Evolutionary conservation across 768 basidiomycete genomes (phyloP).

Genomic region (Tricholoma sp.): DNA sequence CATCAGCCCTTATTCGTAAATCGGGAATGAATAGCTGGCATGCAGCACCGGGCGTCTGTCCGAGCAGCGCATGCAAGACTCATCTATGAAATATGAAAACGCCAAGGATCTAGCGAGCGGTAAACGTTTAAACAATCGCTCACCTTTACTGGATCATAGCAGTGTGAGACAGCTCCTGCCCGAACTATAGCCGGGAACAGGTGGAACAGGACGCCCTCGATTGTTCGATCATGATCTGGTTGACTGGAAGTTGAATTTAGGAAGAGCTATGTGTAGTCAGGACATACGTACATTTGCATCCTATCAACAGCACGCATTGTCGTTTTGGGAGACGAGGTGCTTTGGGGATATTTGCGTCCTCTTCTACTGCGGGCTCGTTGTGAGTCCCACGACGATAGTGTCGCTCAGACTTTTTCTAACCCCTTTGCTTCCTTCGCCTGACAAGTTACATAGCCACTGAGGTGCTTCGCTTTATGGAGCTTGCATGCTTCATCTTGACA

Average conservation of each 20-base stretch:
- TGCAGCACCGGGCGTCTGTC: no score
- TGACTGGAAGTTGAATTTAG: conserved; percentile 43
- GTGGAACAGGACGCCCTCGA: conserved; percentile 88
- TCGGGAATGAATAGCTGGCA: no score
- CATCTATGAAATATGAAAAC: conserved; percentile 47
- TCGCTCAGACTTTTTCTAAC: conserved; percentile 32
- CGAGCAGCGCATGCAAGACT: conserved; percentile 83
- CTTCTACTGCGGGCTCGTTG: conserved; percentile 23
- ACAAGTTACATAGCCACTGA: conserved; percentile 2
- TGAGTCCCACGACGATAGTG: conserved; percentile 39
- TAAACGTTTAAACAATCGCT: conserved; percentile 3
- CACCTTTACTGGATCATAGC: conserved; percentile 86
- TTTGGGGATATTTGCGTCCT: conserved; percentile 28
- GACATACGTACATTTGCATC: conserved; percentile 85
- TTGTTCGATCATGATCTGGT: conserved; percentile 62
- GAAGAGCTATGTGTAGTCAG: background rate
- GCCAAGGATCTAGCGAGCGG: background rate
- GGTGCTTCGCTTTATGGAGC: background rate
- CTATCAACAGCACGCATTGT: conserved; percentile 78
- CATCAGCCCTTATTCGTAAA: no score
- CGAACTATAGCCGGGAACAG: conserved; percentile 82
- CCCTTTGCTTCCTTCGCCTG: conserved; percentile 30
- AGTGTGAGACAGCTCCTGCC: conserved; percentile 95
- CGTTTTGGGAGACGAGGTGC: conserved; percentile 71
- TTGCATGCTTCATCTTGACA: background rate